Conservation (phyloP, 2,329 filamentous ascomycete genomes). For the Penicillium sp. region DNA sequence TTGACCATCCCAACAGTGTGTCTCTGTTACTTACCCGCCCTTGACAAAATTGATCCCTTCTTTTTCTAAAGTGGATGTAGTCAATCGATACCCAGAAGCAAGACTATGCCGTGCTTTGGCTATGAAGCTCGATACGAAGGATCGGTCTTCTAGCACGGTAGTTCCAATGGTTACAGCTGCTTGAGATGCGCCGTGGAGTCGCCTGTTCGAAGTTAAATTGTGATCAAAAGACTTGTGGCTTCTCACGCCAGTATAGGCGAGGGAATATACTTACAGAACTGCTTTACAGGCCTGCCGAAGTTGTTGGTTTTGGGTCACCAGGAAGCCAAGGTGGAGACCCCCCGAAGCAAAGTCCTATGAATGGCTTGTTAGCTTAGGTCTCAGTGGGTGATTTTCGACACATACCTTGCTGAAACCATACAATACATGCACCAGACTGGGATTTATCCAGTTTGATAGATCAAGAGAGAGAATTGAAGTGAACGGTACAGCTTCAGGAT, state of each 20-base stretch:
- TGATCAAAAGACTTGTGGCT: too few species aligned
- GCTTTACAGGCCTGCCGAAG: constrained; percentile 31
- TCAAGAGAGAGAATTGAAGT: constrained; percentile 50
- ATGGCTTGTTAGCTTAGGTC: constrained; percentile 34
- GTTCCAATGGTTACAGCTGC: constrained; percentile 33
- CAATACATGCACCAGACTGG: constrained; percentile 53
- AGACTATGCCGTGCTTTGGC: constrained; percentile 26
- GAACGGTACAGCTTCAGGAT: constrained; percentile 41
- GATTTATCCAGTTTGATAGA: constrained; percentile 47
- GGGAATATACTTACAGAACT: constrained; percentile 20
- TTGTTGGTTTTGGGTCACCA: constrained; percentile 27
- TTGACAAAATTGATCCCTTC: constrained; percentile 42
- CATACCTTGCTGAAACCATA: constrained; percentile 45
- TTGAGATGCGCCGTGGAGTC: constrained; percentile 30
- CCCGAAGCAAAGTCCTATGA: constrained; percentile 34
- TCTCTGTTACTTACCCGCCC: constrained; percentile 27
- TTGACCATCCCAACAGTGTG: neutral
- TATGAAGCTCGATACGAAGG: constrained; percentile 38
- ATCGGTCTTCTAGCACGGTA: constrained; percentile 34
- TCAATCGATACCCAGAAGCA: constrained; percentile 30
- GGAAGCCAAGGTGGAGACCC: constrained; percentile 31
- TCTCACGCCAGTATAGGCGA: too few species aligned
- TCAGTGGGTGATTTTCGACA: too few species aligned
- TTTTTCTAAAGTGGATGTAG: constrained; percentile 35
- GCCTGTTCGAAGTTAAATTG: constrained; percentile 15